Percentiles rank a stretch among this genome's conserved stretches.
Conservation (phyloP, 75 land plant genomes). For the Selaginella tamariscina region DNA sequence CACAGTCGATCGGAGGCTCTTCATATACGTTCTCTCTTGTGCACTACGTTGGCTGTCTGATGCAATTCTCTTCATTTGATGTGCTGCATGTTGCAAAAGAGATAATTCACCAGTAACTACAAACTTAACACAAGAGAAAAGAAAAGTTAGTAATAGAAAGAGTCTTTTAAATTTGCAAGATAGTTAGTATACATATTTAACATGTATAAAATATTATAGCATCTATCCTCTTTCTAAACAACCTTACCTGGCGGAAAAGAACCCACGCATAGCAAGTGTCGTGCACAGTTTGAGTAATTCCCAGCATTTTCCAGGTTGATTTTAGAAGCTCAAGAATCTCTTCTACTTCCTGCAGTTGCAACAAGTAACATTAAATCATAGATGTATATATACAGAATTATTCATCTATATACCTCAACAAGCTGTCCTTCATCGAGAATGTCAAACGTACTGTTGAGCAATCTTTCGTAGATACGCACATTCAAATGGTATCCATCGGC, state of each 20-base stretch:
- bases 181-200: not conserved
- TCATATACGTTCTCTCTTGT: slow-evolving; percentile 76
- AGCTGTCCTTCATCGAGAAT: slow-evolving; percentile 90
- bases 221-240: not conserved
- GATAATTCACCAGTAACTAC: slow-evolving; percentile 66
- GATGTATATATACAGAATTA: not conserved
- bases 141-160: not conserved
- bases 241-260: slow-evolving; percentile 80
- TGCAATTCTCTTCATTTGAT: slow-evolving; percentile 71
- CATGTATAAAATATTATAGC: not conserved
- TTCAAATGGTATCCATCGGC: slow-evolving; percentile 96
- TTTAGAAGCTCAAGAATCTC: slow-evolving; percentile 89
- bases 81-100: slow-evolving; percentile 57
- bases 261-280: slow-evolving; percentile 92
- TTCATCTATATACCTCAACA: slow-evolving; percentile 53
- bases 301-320: slow-evolving; percentile 87
- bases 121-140: slow-evolving; percentile 39
- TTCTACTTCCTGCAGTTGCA: slow-evolving; percentile 59
- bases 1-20: slow-evolving; percentile 44
- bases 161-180: not conserved
- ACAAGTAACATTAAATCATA: not conserved
- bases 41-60: slow-evolving; percentile 70
- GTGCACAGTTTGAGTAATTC: slow-evolving; percentile 93
- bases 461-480: slow-evolving; percentile 77
- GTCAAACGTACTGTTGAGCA: slow-evolving; percentile 87